Conservation (phyloP, 2,329 filamentous ascomycete species). For the Xylariaceae sp. region DNA sequence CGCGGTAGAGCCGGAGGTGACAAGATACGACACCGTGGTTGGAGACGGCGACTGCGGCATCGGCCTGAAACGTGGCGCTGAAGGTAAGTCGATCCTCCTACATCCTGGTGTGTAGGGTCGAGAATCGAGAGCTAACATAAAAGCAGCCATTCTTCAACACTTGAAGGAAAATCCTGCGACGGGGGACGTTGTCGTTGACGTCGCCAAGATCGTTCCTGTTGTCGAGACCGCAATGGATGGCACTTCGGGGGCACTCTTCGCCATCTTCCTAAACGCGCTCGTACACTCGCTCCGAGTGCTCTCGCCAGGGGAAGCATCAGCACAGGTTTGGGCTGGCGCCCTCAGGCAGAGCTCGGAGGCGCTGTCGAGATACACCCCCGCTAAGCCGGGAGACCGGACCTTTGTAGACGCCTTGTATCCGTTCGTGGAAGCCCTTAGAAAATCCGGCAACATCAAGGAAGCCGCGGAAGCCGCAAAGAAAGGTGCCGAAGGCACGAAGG, state of each 20-base stretch:
- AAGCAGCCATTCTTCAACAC: conserved; percentile 56
- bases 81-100: conserved; percentile 53
- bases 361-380: conserved; percentile 83
- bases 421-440: conserved; percentile 73
- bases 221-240: conserved; percentile 64
- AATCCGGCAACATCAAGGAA: conserved; percentile 66
- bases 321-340: conserved; percentile 61
- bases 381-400: conserved; percentile 85
- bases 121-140: conserved; percentile 3
- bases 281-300: conserved; percentile 61
- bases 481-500: conserved; percentile 83
- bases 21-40: conserved; percentile 77
- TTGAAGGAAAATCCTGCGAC: conserved; percentile 48
- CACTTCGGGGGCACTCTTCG: conserved; percentile 64
- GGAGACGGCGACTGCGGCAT: conserved; percentile 91
- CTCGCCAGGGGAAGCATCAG: conserved; percentile 43
- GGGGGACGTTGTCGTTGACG: conserved; percentile 56
- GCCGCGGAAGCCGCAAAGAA: conserved; percentile 76
- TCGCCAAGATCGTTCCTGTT: conserved; percentile 55
- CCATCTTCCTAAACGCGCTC: conserved; percentile 89
- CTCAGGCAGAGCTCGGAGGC: conserved; percentile 71
- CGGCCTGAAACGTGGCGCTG: conserved; percentile 83
- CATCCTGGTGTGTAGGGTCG: not conserved
- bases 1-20: conserved; percentile 70
- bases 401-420: conserved; percentile 87